phyloP scores from a whole-genome alignment of 805 yeast species.

The Tetrapisispora phaffii region DNA sequence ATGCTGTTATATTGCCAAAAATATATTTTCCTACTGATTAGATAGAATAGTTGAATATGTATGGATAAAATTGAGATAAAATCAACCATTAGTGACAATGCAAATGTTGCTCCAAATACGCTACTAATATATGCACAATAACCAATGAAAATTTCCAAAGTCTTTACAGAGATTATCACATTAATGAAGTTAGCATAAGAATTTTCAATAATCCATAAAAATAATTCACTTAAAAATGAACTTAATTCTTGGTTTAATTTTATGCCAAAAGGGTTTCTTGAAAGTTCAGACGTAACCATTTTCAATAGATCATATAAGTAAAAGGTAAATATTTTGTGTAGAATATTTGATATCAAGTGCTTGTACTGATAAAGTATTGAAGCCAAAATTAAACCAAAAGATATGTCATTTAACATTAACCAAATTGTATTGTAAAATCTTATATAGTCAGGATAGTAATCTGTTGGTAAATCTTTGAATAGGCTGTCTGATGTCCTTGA shows the following conservation, averaged over 20 bases:
- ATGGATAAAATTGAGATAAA: conserved; percentile 49
- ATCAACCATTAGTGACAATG: conserved; percentile 60
- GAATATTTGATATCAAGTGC: conserved; percentile 29
- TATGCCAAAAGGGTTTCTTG: conserved; percentile 87
- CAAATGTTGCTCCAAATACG: conserved; percentile 56
- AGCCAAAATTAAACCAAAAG: conserved; percentile 59
- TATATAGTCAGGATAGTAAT: conserved; percentile 54
- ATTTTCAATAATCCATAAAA: conserved; percentile 71
- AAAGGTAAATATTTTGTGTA: conserved; percentile 19
- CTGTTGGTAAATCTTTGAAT: conserved; percentile 29
- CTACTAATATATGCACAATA: conserved; percentile 35
- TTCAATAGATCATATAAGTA: conserved; percentile 36
- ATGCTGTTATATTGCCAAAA: conserved; percentile 62
- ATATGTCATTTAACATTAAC: conserved; percentile 74
- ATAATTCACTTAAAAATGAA: conserved; percentile 73
- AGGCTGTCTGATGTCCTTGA: conserved; percentile 10
- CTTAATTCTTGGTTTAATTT: conserved; percentile 84
- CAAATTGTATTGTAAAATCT: conserved; percentile 79
- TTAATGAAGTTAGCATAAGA: conserved; percentile 37
- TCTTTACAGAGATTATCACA: conserved; percentile 13
- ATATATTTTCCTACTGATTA: conserved; percentile 69
- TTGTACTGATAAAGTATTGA: conserved; percentile 36
- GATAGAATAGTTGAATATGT: conserved; percentile 69
- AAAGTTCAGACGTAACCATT: conserved; percentile 56
- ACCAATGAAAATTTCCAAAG: conserved; percentile 24